Evolutionary conservation across 1,284 basidiomycete species (phyloP).

Genomic region (Puccinia coronata): DNA sequence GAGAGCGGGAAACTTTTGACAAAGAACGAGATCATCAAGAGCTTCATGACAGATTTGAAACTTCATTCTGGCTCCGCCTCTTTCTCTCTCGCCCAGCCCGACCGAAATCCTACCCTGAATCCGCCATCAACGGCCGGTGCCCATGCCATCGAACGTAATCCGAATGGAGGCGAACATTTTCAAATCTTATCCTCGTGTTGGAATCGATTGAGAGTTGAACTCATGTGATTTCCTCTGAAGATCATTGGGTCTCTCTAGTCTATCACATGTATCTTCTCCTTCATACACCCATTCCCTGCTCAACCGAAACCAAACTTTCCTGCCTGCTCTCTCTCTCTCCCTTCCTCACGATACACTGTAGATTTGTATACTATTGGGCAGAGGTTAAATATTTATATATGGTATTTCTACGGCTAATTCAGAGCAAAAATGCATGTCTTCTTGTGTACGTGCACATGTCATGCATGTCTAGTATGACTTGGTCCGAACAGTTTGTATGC

Average conservation of each 20-base stretch:
- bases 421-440: too few relatives aligned
- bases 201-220: constrained; percentile 21
- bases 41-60: constrained; percentile 10
- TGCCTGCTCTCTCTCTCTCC: too few relatives aligned
- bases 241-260: not conserved
- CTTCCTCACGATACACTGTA: too few relatives aligned
- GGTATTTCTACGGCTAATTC: too few relatives aligned
- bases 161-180: not conserved
- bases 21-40: constrained; percentile 25
- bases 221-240: not conserved
- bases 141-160: not conserved
- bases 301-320: too few relatives aligned
- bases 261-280: not conserved
- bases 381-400: too few relatives aligned
- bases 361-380: too few relatives aligned
- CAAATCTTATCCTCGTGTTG: constrained; percentile 9
- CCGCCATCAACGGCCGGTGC: not conserved
- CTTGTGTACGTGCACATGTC: too few relatives aligned
- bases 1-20: not conserved
- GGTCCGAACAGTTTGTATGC: too few relatives aligned
- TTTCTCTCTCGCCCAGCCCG: not conserved
- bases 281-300: too few relatives aligned
- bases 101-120: not conserved
- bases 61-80: constrained; percentile 4
- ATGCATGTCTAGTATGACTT: too few relatives aligned